A percentile compares a stretch with the other conserved stretches of the same genome.
phyloP scores from a whole-genome alignment of 345 rosid genomes.

The Microcos paniculata region DNA sequence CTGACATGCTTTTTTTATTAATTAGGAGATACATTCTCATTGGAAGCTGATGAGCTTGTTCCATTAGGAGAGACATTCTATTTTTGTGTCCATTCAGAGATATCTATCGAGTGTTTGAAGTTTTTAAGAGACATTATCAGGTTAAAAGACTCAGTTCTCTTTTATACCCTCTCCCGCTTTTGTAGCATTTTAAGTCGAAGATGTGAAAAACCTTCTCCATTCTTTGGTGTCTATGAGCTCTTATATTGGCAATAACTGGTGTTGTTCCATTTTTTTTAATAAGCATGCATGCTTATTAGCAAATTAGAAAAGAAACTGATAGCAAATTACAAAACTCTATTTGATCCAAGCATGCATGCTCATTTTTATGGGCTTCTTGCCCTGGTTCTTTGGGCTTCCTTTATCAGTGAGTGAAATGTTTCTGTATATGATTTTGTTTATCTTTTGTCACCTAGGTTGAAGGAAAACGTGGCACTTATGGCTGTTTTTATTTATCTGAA shows the following conservation, averaged over 20 bases:
- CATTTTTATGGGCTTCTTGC: neutral
- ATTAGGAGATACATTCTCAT: neutral
- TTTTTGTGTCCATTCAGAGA: neutral
- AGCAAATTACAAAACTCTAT: neutral
- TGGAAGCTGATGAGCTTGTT: neutral
- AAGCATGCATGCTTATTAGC: no score
- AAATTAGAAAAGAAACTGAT: neutral
- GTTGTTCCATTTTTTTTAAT: neutral
- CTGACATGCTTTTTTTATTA: neutral
- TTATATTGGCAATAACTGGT: neutral
- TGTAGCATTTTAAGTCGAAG: neutral
- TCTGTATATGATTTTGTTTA: conserved; percentile 12
- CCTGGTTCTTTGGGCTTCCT: neutral
- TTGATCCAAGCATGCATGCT: neutral
- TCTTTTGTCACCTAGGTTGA: conserved; percentile 54
- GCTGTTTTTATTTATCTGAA: conserved; percentile 79
- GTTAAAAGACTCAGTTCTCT: neutral
- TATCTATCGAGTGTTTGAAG: neutral
- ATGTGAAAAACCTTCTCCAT: neutral
- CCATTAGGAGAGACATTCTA: neutral
- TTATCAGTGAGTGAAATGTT: neutral
- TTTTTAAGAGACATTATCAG: neutral
- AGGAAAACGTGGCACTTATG: conserved; percentile 54
- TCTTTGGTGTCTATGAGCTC: neutral
- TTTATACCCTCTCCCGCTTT: neutral